Percentiles rank a stretch among this genome's conserved stretches.
phyloP scores from a whole-genome alignment of 1,284 basidiomycete species.

The Chondrostereum purpureum region DNA sequence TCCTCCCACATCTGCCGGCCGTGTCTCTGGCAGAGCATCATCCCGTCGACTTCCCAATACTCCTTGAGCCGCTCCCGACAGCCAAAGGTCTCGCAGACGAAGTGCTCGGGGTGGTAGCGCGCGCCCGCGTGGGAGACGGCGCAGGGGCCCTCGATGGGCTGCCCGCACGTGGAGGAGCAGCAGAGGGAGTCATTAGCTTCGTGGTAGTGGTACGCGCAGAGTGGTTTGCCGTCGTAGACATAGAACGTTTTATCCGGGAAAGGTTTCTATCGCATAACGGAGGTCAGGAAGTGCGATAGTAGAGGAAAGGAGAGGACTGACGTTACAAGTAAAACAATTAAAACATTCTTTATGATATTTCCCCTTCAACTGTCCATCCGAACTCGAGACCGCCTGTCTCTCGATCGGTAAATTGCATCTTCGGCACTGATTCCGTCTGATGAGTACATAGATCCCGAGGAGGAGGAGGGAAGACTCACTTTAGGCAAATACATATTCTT shows the following conservation, averaged over 20 bases:
- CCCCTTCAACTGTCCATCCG: conserved; percentile 87
- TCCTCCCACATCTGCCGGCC: conserved; percentile 31
- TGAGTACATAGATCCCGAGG: conserved; percentile 4
- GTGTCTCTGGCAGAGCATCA: conserved; percentile 79
- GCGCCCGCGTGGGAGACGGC: conserved; percentile 73
- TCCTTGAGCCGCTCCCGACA: conserved; percentile 62
- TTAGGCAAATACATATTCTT: conserved; percentile 91
- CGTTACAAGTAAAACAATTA: conserved; percentile 76
- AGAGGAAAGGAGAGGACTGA: conserved; percentile 26
- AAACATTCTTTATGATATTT: conserved; percentile 90
- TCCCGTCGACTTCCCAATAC: conserved; percentile 81
- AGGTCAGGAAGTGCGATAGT: conserved; percentile 8
- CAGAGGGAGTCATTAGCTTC: conserved; percentile 85
- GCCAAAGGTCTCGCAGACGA: conserved; percentile 61
- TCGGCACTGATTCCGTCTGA: conserved; percentile 67
- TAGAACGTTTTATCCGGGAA: conserved; percentile 89
- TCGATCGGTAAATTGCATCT: conserved; percentile 80
- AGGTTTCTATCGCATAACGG: conserved; percentile 48
- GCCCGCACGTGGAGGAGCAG: conserved; percentile 66
- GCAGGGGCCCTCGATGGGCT: conserved; percentile 87
- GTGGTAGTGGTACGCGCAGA: conserved; percentile 87
- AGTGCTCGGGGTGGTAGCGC: conserved; percentile 81
- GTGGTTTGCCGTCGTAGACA: conserved; percentile 79
- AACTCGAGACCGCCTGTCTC: conserved; percentile 83
- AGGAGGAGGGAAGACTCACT: conserved; percentile 33